Conservation (phyloP, 768 basidiomycete species). For the Austroboletus festivus region DNA sequence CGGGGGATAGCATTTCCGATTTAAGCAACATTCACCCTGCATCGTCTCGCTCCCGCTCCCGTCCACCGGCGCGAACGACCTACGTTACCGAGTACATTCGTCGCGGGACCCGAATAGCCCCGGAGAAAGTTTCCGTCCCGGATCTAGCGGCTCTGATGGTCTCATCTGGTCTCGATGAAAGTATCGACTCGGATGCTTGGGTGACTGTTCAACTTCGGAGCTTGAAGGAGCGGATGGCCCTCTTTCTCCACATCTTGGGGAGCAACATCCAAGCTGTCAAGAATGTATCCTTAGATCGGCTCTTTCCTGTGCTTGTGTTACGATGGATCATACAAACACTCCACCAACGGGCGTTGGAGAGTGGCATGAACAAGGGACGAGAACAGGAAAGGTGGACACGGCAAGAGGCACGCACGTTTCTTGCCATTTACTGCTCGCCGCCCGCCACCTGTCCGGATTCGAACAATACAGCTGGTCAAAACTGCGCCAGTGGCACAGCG, state of each 20-base stretch:
- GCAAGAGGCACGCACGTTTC: slow-evolving; percentile 56
- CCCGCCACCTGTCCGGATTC: slow-evolving; percentile 3
- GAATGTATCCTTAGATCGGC: slow-evolving; percentile 42
- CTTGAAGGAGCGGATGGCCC: slow-evolving; percentile 47
- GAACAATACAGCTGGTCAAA: slow-evolving; percentile 15
- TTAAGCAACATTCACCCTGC: slow-evolving; percentile 19
- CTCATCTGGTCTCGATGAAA: slow-evolving; percentile 30
- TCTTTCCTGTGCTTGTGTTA: slow-evolving; percentile 53
- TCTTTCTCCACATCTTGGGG: slow-evolving; percentile 54
- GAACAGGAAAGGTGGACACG: slow-evolving; percentile 69
- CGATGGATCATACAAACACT: slow-evolving; percentile 60
- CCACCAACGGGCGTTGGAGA: slow-evolving; percentile 49
- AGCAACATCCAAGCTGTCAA: slow-evolving; percentile 52
- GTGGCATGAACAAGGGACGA: slow-evolving; percentile 48
- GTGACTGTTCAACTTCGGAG: slow-evolving; percentile 49
- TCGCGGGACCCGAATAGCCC: slow-evolving; percentile 61
- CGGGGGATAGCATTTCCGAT: slow-evolving; percentile 32
- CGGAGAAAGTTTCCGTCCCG: slow-evolving; percentile 54
- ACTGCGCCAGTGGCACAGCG: slow-evolving; percentile 10
- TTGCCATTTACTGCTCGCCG: slow-evolving; percentile 43
- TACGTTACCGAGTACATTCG: slow-evolving; percentile 58
- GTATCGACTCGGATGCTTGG: slow-evolving; percentile 22
- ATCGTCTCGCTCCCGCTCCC: slow-evolving; percentile 33
- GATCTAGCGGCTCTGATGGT: slow-evolving; percentile 47
- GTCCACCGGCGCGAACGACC: slow-evolving; percentile 19